Base-by-base conservation (phyloP, 1,284 basidiomycete species). In the Ustilago nuda region DNA sequence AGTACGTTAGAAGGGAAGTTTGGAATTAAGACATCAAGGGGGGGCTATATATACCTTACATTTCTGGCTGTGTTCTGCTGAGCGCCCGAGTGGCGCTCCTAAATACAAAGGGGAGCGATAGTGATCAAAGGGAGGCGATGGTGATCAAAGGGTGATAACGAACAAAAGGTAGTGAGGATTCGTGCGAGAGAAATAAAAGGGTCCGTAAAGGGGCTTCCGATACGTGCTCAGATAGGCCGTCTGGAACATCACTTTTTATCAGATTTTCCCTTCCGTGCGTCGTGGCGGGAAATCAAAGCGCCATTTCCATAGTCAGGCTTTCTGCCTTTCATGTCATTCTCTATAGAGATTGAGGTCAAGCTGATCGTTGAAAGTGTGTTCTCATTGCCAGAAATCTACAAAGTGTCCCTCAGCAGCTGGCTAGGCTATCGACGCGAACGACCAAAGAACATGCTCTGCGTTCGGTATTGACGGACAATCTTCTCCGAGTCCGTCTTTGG, bases 391-490 rank as follows among this genome's bases (percentile, higher is more conserved):
- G 30, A 27, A 39, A 50, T 32, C 30, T 50, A 11, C 11, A 27
- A 4, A 30, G 19, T 17, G 15, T 30, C 23, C 9, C n/a, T 8
- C 7, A 32, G 27, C 48, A 50, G 13, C 11, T 13, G 15, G 2
- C 27, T 27, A 27, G 23, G 23, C 23, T 27, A 27, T 50, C 48
- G n/a, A 45, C n/a, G 11, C 53, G 19, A 60, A 52, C 50, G 58
- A 23, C 50, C 32, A 11, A 52, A 39, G 32, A 60, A 53, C 58
- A 60, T 60, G 58, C 58, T 60, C 27, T 60, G 58, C n/a, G 43
- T 65, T 13, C 62, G 61, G 37, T 74, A 74, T 33, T 59, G 72
- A 17, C 62, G 63, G 4, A 53, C 72, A 11, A 74, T 74, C 43
- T 48, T 23, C 41, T 74, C 55, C n/a, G 66, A 56, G 9, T 64